phyloP scores from a whole-genome alignment of 768 basidiomycete genomes.

The Clavaria fumosa region DNA sequence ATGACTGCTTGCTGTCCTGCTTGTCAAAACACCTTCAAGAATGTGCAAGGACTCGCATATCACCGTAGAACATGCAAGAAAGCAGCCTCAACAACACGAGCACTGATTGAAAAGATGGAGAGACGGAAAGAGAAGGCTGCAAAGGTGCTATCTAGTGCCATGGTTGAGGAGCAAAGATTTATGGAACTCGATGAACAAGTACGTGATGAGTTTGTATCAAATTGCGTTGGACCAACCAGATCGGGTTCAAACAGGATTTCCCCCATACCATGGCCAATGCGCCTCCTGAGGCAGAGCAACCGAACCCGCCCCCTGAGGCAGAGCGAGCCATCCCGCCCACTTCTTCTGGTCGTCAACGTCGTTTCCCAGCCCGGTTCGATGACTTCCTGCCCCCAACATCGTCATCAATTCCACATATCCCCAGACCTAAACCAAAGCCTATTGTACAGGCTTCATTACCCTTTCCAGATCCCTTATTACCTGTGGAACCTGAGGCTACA shows the following conservation, averaged over 20 bases:
- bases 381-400: background rate
- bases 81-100: background rate
- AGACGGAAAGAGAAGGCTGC: too few relatives aligned
- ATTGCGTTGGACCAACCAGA: too few relatives aligned
- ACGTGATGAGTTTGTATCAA: too few relatives aligned
- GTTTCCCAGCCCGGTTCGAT: background rate
- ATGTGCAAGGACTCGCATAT: background rate
- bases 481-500: too few relatives aligned
- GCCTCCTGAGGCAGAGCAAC: background rate
- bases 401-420: background rate
- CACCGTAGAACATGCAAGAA: background rate
- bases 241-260: too few relatives aligned
- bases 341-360: background rate
- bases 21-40: background rate
- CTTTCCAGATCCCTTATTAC: too few relatives aligned
- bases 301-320: background rate
- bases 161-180: too few relatives aligned
- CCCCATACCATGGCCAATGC: background rate
- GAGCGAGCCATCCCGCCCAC: background rate
- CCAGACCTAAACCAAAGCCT: background rate
- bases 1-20: background rate
- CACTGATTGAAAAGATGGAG: too few relatives aligned
- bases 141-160: too few relatives aligned
- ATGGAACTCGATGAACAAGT: too few relatives aligned
- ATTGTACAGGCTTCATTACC: background rate